phyloP scores from a whole-genome alignment of 1,284 basidiomycete genomes.

The Ustilago nuda region DNA sequence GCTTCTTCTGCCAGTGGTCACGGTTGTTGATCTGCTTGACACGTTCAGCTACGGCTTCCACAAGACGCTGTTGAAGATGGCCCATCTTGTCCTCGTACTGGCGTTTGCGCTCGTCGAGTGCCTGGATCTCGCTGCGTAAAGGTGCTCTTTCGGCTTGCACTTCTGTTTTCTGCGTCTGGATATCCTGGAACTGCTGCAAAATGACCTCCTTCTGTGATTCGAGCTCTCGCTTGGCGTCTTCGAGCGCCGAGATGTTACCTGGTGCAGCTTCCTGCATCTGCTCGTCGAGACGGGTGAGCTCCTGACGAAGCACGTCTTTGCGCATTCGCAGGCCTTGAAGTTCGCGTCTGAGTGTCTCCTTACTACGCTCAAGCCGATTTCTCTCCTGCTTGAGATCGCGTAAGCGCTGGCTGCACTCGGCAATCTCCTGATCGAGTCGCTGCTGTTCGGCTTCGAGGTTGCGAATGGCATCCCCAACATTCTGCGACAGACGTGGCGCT shows the following conservation, averaged over 20 bases:
- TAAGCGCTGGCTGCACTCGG: conserved; percentile 11
- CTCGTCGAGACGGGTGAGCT: conserved; percentile 72
- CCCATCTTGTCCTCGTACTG: conserved; percentile 28
- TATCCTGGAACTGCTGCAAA: conserved; percentile 49
- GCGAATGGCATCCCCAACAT: conserved; percentile 56
- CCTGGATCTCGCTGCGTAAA: conserved; percentile 65
- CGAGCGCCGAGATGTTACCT: conserved; percentile 77
- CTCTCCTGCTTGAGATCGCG: conserved; percentile 24
- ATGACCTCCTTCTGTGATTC: conserved; percentile 52
- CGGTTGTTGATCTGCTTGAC: conserved; percentile 64
- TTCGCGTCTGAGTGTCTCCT: conserved; percentile 21
- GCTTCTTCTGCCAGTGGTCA: conserved; percentile 49
- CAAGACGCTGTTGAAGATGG: conserved; percentile 48
- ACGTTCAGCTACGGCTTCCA: conserved; percentile 50
- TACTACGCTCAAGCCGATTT: conserved; percentile 25
- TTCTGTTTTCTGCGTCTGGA: conserved; percentile 48
- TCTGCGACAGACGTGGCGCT: conserved; percentile 65
- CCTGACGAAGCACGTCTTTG: conserved; percentile 33
- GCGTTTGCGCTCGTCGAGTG: conserved; percentile 27
- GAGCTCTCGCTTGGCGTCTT: conserved; percentile 71
- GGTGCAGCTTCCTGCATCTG: conserved; percentile 81
- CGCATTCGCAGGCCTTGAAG: conserved; percentile 33
- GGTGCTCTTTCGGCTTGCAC: conserved; percentile 65
- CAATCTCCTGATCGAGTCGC: conserved; percentile 33
- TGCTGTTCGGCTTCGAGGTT: conserved; percentile 39